Evolutionary conservation across 495 filamentous ascomycete species (phyloP), one percentile per base, ranked within the genome.

Genomic region (Clavariopsis aquatica): DNA sequence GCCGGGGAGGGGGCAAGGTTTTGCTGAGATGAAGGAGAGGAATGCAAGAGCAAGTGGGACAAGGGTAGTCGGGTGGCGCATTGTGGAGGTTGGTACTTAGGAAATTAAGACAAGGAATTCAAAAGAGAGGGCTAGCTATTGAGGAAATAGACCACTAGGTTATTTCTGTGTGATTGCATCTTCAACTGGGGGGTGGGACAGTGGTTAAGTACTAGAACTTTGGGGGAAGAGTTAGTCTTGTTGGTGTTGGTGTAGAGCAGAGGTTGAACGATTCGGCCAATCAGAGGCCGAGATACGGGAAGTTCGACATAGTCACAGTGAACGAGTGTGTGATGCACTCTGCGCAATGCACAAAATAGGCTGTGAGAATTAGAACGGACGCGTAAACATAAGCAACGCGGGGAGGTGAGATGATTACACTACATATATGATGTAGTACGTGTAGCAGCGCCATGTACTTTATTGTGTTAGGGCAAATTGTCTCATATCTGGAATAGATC

Each of bases 1-100:
- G 7, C 57, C 57, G 29, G 47, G 36, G 23, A 47, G 28, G 13
- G 57, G 57, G 31, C 57, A 60, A 43, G 12, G 12, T 43, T 15
- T 43, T 7, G 52, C 52, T n/a, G 28, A 38, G 10, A 15, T 22
- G n/a, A 20, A 13, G 8, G 52, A 24, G 28, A 41, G 19, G 31
- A 56, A 19, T n/a, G 26, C 2, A 24, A 54, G 28, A n/a, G n/a
- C n/a, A 8, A 36, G 20, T 31, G 36, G 22, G 17, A 56, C 38
- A 19, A n/a, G 52, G 1, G 28, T n/a, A 3, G 15, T 43, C 3
- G 13, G n/a, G 3, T n/a, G 38, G 15, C 38, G 38, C 38, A 43
- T 43, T 6, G 3, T 43, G 6, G 2, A 43, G 15, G 31, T 34
- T 34, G 31, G 31, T n/a, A n/a, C n/a, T n/a, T n/a, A n/a, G n/a